Evolutionary conservation across 352 stramenopile species (phyloP).

Genomic region (Blastocystis hominis): DNA sequence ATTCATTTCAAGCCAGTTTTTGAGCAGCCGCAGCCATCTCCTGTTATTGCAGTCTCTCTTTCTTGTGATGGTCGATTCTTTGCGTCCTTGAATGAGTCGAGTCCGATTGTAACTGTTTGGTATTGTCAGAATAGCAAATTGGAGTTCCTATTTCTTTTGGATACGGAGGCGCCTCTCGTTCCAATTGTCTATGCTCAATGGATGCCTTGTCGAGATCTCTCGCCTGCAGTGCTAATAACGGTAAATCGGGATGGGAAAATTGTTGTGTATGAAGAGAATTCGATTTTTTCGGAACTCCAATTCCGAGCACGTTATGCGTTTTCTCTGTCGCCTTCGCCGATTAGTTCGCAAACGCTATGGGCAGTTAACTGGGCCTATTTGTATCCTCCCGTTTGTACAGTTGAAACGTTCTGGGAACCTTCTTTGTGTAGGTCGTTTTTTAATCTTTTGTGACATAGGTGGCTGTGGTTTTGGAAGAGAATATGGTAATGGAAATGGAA

Average conservation of each 20-base stretch:
- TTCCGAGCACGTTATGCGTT: neutral
- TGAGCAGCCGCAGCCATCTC: neutral
- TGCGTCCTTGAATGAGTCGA: neutral
- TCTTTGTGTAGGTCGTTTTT: neutral
- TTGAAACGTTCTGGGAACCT: neutral
- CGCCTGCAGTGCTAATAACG: neutral
- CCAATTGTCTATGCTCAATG: neutral
- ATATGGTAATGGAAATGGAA: neutral
- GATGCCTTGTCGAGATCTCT: neutral
- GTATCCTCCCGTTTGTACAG: neutral
- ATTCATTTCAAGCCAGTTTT: neutral
- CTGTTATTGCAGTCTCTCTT: neutral
- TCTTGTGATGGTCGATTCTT: neutral
- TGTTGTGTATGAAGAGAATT: conserved; percentile 2
- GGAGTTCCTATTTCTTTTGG: neutral
- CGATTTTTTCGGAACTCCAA: neutral
- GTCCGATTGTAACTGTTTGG: conserved; percentile 5
- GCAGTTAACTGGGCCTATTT: neutral
- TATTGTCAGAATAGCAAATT: neutral
- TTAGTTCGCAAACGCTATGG: neutral
- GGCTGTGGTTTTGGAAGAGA: neutral
- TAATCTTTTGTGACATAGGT: neutral
- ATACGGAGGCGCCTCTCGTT: neutral
- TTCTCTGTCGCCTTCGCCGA: neutral
- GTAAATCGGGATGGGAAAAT: neutral